Percentiles rank a stretch among this genome's conserved stretches.
Evolutionary conservation across 2,329 filamentous ascomycete genomes (phyloP).

Genomic region (Colletotrichum lupini): DNA sequence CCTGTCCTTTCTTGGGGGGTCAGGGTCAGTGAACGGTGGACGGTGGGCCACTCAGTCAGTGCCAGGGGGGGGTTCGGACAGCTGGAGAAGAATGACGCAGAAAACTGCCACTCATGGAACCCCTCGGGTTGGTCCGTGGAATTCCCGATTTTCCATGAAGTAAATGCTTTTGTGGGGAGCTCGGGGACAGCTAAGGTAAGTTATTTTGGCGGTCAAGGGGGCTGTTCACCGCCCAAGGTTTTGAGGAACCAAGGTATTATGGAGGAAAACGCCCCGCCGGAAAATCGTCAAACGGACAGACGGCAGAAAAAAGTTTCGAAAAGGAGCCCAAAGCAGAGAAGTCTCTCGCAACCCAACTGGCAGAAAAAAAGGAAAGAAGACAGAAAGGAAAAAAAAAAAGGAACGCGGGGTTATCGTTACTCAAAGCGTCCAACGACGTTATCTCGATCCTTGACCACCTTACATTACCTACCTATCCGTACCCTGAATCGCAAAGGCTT

Average conservation of each 20-base stretch:
- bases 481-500: no score
- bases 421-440: background rate
- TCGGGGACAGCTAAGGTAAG: background rate
- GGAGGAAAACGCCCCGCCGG: background rate
- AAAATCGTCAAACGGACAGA: constrained; percentile 18
- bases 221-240: background rate
- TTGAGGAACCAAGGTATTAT: no score
- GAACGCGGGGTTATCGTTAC: background rate
- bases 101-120: background rate
- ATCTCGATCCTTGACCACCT: background rate
- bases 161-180: background rate
- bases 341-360: no score
- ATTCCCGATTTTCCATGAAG: constrained; percentile 1
- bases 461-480: no score
- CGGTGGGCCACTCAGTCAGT: background rate
- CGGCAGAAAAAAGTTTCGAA: background rate
- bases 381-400: background rate
- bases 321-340: background rate
- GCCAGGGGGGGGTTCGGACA: background rate
- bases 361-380: background rate
- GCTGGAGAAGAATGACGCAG: constrained; percentile 26
- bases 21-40: no score
- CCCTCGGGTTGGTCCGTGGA: constrained; percentile 6
- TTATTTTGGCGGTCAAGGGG: background rate
- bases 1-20: background rate